Evolutionary conservation across 208 protist genomes (phyloP), one percentile per base, ranked within the genome.

Genomic region (Vickermania ingenoplastis): DNA sequence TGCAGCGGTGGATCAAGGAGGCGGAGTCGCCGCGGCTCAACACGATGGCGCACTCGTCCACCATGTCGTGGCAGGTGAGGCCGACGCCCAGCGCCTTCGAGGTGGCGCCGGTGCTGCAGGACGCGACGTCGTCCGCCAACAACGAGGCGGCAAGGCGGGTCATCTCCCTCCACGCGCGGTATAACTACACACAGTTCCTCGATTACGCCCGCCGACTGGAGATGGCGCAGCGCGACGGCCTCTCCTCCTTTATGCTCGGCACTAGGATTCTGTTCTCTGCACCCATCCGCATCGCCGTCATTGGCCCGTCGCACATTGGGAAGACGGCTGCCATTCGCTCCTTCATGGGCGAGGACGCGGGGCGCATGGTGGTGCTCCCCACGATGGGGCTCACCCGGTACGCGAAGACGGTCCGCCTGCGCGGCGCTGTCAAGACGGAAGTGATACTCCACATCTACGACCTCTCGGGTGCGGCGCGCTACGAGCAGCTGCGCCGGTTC

Each of bases 131-230:
- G 29, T 67, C 79, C 17, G 75, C 79, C 30, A 65, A 77, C 55
- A 79, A 71, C 51, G 81, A 88, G 64, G 77, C 82, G 22, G 70
- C 77, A 3, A 89, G 84, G 69, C 79, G 78, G 1, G 81, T 85
- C 60, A 91, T 94, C 57, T 94, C 86, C 3, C 70, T 89, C 11
- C 78, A 94, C 65, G 78, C 86, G 31, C 69, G 86, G 26, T 94
- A 94, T 69, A 94, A 84, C 69, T 94, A 79, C 68, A 91, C 86
- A 0, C 86, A 94, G 69, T 94, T 94, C 53, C 69, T 94, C 21
- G 83, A 94, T 58, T 94, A 89, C 69, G 71, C 79, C 2, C 70
- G 79, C 0, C 72, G 83, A 26, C 71, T 81, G 53, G 83, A 94
- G 69, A 80, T 88, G 79, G 79, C 81, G 14, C 72, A 78, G 22